phyloP scores from a whole-genome alignment of 352 stramenopile genomes.

The Globisporangium rhizosaccharum region DNA sequence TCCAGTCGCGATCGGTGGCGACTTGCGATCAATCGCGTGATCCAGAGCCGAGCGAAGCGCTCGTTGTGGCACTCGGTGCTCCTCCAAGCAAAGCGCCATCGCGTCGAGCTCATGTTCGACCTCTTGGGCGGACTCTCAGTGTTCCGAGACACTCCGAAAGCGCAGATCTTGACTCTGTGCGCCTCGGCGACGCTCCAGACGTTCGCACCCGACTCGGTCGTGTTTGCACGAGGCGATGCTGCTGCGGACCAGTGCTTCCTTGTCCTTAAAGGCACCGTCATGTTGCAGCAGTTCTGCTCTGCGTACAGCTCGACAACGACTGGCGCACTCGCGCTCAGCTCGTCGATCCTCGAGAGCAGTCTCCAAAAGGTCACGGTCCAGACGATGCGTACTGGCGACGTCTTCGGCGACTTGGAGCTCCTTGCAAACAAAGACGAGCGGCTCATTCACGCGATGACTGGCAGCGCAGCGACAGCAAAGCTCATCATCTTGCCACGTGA shows the following conservation, averaged over 20 bases:
- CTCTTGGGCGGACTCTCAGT: slow-evolving; percentile 22
- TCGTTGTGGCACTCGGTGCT: slow-evolving; percentile 29
- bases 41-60: slow-evolving; percentile 27
- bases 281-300: slow-evolving; percentile 26
- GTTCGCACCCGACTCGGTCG: slow-evolving; percentile 18
- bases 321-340: background rate
- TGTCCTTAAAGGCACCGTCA: slow-evolving; percentile 28
- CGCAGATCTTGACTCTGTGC: slow-evolving; percentile 23
- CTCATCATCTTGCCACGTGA: slow-evolving; percentile 30
- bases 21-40: slow-evolving; percentile 28
- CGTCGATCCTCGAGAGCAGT: background rate
- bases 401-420: slow-evolving; percentile 48
- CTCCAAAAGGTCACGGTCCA: slow-evolving; percentile 25
- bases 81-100: slow-evolving; percentile 21
- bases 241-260: slow-evolving; percentile 29
- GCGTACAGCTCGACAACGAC: background rate
- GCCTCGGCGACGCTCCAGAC: slow-evolving; percentile 25
- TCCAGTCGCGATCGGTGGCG: slow-evolving; percentile 25
- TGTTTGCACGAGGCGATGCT: slow-evolving; percentile 28
- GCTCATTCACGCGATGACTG: slow-evolving; percentile 23
- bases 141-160: slow-evolving; percentile 24
- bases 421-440: slow-evolving; percentile 19
- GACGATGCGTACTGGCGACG: slow-evolving; percentile 21
- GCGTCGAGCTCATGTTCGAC: slow-evolving; percentile 33
- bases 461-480: slow-evolving; percentile 17